Conservation (phyloP, 2,329 filamentous ascomycete species). For the Cladophialophora bantiana region DNA sequence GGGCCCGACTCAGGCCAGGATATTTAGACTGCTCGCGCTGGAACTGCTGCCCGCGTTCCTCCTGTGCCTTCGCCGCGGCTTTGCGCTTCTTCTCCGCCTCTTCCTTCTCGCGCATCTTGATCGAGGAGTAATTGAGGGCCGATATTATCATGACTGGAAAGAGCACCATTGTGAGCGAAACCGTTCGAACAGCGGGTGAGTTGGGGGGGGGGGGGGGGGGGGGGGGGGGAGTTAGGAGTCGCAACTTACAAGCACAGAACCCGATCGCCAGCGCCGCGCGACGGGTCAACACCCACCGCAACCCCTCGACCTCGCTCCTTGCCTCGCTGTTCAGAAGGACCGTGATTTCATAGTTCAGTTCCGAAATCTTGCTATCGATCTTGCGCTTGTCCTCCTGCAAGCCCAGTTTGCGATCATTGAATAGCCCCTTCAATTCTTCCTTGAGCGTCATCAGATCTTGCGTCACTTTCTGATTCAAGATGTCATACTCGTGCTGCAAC, state of each 20-base stretch:
- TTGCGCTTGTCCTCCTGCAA: conserved; percentile 86
- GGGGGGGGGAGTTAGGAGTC: neutral
- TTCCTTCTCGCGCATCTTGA: conserved; percentile 46
- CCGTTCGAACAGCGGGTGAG: neutral
- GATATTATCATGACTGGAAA: conserved; percentile 56
- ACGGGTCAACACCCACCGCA: conserved; percentile 82
- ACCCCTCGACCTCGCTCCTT: conserved; percentile 87
- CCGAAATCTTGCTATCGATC: conserved; percentile 87
- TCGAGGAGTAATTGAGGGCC: conserved; percentile 54
- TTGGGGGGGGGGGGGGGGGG: neutral
- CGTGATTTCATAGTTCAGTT: conserved; percentile 95
- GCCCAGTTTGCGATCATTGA: conserved; percentile 93
- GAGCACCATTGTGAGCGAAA: neutral
- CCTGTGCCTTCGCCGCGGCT: conserved; percentile 43
- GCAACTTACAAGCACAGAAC: conserved; percentile 55
- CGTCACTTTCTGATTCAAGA: conserved; percentile 80
- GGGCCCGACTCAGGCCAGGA: conserved; percentile 29
- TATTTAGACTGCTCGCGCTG: conserved; percentile 23
- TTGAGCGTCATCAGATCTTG: conserved; percentile 83
- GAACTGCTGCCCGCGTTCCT: conserved; percentile 29
- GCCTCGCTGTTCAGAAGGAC: conserved; percentile 87
- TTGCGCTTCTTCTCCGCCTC: conserved; percentile 48
- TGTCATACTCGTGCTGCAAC: conserved; percentile 94
- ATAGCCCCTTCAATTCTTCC: conserved; percentile 93
- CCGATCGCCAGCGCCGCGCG: conserved; percentile 68